Evolutionary conservation across 2,329 filamentous ascomycete species (phyloP).

Genomic region (Coleophoma crateriformis): DNA sequence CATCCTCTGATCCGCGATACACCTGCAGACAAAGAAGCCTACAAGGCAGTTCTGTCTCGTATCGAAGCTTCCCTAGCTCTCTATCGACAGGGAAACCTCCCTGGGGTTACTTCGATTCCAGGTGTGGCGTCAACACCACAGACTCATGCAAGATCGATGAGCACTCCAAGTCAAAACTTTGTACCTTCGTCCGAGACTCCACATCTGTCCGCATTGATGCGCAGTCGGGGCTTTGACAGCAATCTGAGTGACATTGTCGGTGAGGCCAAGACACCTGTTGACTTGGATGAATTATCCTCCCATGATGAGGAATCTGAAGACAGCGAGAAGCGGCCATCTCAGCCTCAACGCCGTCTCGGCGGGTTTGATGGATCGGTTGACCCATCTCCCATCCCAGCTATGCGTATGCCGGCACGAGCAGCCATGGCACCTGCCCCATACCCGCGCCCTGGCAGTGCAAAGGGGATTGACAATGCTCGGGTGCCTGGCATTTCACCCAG

Average conservation of each 20-base stretch:
- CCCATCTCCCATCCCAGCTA: constrained; percentile 25
- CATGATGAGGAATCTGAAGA: constrained; percentile 51
- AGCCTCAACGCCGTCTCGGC: constrained; percentile 30
- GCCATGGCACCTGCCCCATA: constrained; percentile 44
- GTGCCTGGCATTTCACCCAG: constrained; percentile 32
- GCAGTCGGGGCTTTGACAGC: constrained; percentile 53
- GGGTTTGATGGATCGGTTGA: constrained; percentile 32
- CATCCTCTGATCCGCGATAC: constrained; percentile 58
- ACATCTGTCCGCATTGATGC: constrained; percentile 61
- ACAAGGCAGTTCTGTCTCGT: constrained; percentile 42
- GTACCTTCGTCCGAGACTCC: constrained; percentile 54
- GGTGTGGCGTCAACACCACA: constrained; percentile 16
- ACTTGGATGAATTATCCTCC: constrained; percentile 43
- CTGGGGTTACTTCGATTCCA: constrained; percentile 41
- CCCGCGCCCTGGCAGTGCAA: constrained; percentile 50
- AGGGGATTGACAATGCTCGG: constrained; percentile 36
- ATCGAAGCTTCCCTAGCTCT: constrained; percentile 48
- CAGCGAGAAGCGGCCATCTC: constrained; percentile 34
- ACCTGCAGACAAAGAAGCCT: constrained; percentile 46
- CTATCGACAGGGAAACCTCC: constrained; percentile 45
- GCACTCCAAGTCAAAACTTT: constrained; percentile 31
- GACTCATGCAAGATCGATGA: constrained; percentile 17
- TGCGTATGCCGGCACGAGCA: constrained; percentile 55
- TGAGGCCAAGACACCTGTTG: constrained; percentile 51
- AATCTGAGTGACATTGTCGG: constrained; percentile 57